A percentile compares a stretch with the other conserved stretches of the same genome.
Conservation (phyloP, 805 yeast genomes). For the Nadsonia fulvescens region DNA sequence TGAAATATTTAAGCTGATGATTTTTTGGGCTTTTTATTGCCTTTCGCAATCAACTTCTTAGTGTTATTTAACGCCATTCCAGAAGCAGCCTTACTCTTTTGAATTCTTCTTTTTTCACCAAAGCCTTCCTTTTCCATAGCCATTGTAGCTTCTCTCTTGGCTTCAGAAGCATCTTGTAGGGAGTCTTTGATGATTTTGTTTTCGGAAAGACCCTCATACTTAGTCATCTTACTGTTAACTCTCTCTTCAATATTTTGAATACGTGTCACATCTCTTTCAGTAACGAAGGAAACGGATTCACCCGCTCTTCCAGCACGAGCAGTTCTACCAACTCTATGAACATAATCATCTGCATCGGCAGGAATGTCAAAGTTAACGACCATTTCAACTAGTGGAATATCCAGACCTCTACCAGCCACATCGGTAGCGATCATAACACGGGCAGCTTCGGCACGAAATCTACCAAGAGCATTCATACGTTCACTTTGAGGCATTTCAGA, state of each 20-base stretch:
- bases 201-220: constrained; percentile 54
- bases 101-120: constrained; percentile 50
- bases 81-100: constrained; percentile 23
- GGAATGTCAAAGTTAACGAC: constrained; percentile 89
- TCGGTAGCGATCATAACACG: constrained; percentile 87
- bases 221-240: constrained; percentile 62
- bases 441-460: constrained; percentile 91
- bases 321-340: constrained; percentile 96
- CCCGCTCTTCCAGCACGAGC: constrained; percentile 95
- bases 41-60: background rate
- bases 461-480: constrained; percentile 75
- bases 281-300: constrained; percentile 61
- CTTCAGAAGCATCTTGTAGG: constrained; percentile 51
- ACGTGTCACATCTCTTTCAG: constrained; percentile 71
- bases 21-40: constrained; percentile 1
- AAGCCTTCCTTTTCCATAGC: constrained; percentile 86
- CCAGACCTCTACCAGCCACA: constrained; percentile 94
- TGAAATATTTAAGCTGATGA: constrained; percentile 1
- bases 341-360: constrained; percentile 88
- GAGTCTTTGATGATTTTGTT: constrained; percentile 58
- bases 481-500: constrained; percentile 90
- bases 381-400: constrained; percentile 81
- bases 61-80: constrained; percentile 2
- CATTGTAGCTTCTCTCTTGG: constrained; percentile 79
- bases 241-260: constrained; percentile 76